Evolutionary conservation across 169 alveolate species (phyloP), one percentile per base, ranked within the genome.

Genomic region (Plasmodium relictum): DNA sequence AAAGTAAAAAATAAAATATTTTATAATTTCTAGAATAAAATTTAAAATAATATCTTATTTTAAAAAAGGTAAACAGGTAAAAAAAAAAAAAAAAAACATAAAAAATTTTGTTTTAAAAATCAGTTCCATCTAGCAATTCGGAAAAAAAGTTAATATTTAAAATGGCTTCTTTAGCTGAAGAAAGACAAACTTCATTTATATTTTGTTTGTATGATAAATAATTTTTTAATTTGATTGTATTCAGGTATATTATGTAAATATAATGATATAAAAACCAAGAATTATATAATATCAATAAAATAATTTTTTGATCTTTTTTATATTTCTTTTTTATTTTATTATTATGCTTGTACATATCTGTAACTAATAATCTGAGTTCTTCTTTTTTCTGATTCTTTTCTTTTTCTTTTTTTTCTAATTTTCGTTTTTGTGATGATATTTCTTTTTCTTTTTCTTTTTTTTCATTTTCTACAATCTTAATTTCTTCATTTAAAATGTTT

Each of bases 191-290:
- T 31, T 78, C 80, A 12, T 63, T 68, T 7, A 78, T 65, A 24
- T 62, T 78, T 41, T 22, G 59, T 22, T 78, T 78, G n/a, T 78
- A 78, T 2, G 72, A 16, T n/a, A 78, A 44, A 45, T 65, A 78
- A 59, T 78, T 78, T 39, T 66, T 78, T 6, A 78, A 26, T 24
- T 63, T 78, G 0, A 78, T 10, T 18, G 89, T 65, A 20, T 78
- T 78, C 9, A 78, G 44, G 18, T 78, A 78, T 20, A 78, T 63
- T 0, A 78, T 48, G 16, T 78, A 78, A 16, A 78, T 78, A 44
- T 78, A 78, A 52, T 78, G 89, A 58, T 37, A 78, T 44, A 78
- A 31, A 44, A 65, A 78, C 89, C 89, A 78, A 0, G 78, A 65
- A 14, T 78, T 78, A 24, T 78, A 78, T 1, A 78, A 58, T 9